These are phyloP conservation scores for Dactylellina sp. DNA, from an alignment of 2,329 filamentous ascomycete species.

Conservation along the genomic window DNA sequence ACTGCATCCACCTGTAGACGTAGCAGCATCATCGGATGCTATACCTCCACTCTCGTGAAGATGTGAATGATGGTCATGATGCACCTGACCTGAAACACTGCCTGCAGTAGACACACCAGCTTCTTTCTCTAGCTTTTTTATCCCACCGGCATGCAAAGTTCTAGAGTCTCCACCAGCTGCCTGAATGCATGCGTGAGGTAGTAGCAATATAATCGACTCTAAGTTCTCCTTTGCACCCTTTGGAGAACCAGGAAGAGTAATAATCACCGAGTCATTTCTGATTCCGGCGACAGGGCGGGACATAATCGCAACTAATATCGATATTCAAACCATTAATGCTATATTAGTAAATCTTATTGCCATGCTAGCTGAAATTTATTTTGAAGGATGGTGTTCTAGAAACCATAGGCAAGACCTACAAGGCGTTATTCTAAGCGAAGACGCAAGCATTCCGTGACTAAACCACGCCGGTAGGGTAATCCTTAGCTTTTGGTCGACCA, in stretches of 20 bases:
- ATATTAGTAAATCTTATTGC: no score
- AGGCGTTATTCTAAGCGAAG: conserved; percentile 85
- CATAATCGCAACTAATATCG: conserved; percentile 86
- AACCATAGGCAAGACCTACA: conserved; percentile 76
- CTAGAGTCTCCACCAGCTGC: conserved; percentile 85
- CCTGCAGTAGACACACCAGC: conserved; percentile 70
- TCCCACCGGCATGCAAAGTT: conserved; percentile 79
- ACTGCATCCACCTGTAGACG: conserved; percentile 49
- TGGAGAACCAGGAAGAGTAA: conserved; percentile 92
- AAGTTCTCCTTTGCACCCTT: conserved; percentile 96
- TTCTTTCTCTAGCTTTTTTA: conserved; percentile 85
- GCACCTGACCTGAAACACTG: conserved; percentile 51
- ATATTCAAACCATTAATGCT: conserved; percentile 47
- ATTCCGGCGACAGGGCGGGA: conserved; percentile 91
- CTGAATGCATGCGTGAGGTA: conserved; percentile 95
- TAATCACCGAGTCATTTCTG: conserved; percentile 80
- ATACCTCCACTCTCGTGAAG: conserved; percentile 41
- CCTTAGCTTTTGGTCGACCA: conserved; percentile 56
- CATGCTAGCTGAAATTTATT: no score
- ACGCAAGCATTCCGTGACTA: conserved; percentile 89
- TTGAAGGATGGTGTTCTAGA: no score
- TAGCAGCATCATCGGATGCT: conserved; percentile 33
- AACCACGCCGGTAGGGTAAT: conserved; percentile 23
- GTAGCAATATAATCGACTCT: conserved; percentile 84
- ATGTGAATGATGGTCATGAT: conserved; percentile 61